Conservation (phyloP, 495 filamentous ascomycete species). For the Daldinia caldariorum region DNA sequence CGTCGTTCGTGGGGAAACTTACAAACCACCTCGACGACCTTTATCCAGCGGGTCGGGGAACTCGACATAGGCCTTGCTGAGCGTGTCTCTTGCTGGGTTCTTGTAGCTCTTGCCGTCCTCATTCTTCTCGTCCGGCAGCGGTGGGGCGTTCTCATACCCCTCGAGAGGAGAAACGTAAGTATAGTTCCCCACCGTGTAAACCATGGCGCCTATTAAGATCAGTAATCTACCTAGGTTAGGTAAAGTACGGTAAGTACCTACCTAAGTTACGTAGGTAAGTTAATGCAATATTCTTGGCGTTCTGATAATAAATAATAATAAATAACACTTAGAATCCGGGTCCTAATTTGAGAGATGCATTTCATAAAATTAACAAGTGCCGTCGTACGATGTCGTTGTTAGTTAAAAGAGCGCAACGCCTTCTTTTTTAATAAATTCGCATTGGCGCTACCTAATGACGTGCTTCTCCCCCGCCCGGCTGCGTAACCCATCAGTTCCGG, state of each 20-base stretch:
- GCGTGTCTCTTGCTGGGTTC: constrained; percentile 65
- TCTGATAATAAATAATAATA: no score
- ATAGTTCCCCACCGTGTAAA: constrained; percentile 42
- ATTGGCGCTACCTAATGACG: neutral
- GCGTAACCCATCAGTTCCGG: neutral
- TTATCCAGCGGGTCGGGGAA: constrained; percentile 74
- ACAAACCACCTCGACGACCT: constrained; percentile 67
- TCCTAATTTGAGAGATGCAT: neutral
- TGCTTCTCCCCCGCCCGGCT: neutral
- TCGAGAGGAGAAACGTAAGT: constrained; percentile 72
- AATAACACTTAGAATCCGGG: no score
- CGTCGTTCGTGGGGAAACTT: constrained; percentile 35
- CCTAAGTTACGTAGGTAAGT: no score
- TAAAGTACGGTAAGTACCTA: no score
- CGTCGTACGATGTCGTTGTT: neutral
- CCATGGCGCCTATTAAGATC: constrained; percentile 15
- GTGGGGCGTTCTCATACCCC: constrained; percentile 70
- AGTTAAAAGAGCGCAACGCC: neutral
- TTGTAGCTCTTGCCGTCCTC: constrained; percentile 74
- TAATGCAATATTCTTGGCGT: no score
- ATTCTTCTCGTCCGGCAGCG: constrained; percentile 68
- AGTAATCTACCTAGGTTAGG: no score
- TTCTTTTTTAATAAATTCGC: neutral
- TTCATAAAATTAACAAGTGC: neutral
- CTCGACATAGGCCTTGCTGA: constrained; percentile 70